Evolutionary conservation across 1,284 basidiomycete species (phyloP).

Genomic region (Heimioporus punctisporus): DNA sequence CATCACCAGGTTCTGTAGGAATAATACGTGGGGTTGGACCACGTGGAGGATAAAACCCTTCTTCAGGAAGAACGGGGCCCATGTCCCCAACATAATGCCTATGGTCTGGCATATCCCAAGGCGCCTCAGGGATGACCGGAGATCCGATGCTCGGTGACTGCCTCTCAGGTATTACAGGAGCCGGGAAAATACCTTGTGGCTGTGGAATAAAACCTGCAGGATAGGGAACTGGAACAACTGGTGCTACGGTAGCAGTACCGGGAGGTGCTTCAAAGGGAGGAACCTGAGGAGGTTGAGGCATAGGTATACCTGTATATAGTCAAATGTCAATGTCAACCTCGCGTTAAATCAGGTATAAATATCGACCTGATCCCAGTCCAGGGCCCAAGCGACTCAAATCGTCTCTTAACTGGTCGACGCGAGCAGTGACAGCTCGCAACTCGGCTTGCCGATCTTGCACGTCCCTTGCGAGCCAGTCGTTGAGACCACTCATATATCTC

Average conservation of each 20-base stretch:
- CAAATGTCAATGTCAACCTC: slow-evolving; percentile 6
- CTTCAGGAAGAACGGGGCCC: slow-evolving; percentile 22
- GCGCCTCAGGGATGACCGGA: slow-evolving; percentile 28
- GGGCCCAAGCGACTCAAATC: slow-evolving; percentile 42
- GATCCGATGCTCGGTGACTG: slow-evolving; percentile 11
- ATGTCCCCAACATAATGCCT: slow-evolving; percentile 5
- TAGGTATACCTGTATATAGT: slow-evolving; percentile 20
- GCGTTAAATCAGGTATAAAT: neutral
- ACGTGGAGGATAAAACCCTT: slow-evolving; percentile 2
- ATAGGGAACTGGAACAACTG: slow-evolving; percentile 20
- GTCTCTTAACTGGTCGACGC: slow-evolving; percentile 60
- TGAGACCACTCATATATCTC: slow-evolving; percentile 71
- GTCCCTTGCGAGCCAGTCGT: slow-evolving; percentile 75
- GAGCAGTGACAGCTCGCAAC: slow-evolving; percentile 61
- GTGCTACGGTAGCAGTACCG: slow-evolving; percentile 9
- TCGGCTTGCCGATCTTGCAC: slow-evolving; percentile 75
- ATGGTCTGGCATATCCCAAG: slow-evolving; percentile 29
- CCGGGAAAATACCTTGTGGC: slow-evolving; percentile 20
- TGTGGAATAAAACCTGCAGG: slow-evolving; percentile 13
- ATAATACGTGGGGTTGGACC: neutral
- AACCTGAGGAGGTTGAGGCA: slow-evolving; percentile 20
- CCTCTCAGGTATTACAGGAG: slow-evolving; percentile 30
- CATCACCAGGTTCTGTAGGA: slow-evolving; percentile 16
- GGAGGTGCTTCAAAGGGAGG: slow-evolving; percentile 15
- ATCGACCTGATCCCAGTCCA: slow-evolving; percentile 23